Percentiles rank a stretch among this genome's conserved stretches.
Conservation (phyloP, 495 filamentous ascomycete genomes). For the Neurospora africana region DNA sequence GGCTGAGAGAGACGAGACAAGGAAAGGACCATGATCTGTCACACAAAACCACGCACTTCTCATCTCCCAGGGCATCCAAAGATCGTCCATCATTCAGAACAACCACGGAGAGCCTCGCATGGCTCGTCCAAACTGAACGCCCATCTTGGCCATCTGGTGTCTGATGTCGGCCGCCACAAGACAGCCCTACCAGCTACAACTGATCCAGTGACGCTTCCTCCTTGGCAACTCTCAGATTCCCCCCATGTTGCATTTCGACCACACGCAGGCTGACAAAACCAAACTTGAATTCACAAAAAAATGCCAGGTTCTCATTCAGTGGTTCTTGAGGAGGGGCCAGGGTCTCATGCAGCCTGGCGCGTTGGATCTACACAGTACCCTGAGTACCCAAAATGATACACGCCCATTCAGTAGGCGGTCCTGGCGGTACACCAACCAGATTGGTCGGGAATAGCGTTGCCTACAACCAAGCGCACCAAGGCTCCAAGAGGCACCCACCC, state of each 20-base stretch:
- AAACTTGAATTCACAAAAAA: background rate
- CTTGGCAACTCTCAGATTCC: background rate
- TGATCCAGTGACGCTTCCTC: background rate
- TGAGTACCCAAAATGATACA: background rate
- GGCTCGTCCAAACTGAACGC: background rate
- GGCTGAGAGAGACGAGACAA: background rate
- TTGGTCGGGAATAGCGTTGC: background rate
- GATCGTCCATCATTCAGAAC: background rate
- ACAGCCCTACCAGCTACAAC: background rate
- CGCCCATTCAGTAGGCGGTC: background rate
- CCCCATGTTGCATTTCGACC: background rate
- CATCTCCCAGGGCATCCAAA: background rate
- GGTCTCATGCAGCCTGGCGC: background rate
- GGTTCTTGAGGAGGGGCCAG: background rate
- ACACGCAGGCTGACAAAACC: background rate
- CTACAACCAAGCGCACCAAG: background rate
- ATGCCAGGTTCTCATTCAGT: background rate
- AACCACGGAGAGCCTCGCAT: background rate
- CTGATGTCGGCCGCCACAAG: background rate
- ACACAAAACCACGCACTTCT: background rate
- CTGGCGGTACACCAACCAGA: background rate
- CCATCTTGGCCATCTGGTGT: background rate
- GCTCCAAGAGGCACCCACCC: background rate
- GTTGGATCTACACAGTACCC: no score
- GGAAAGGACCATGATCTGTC: background rate